These are phyloP conservation scores for Melaleuca alternifolia DNA, from an alignment of 345 rosid genomes.

Conservation along the genomic window DNA sequence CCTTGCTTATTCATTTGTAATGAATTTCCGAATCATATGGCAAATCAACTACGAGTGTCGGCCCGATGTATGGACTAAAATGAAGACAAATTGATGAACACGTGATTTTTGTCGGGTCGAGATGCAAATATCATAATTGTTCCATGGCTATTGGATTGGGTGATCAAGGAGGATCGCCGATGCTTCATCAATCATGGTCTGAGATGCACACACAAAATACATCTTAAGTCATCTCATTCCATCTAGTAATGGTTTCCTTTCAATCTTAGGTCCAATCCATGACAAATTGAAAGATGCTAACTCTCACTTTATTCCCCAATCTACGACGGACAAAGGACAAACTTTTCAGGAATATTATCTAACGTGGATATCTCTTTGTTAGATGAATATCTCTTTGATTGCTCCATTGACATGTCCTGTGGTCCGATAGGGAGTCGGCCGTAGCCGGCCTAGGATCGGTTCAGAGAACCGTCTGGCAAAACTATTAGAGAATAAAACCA, in stretches of 20 bases:
- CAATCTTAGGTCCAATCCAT: background rate
- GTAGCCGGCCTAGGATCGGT: background rate
- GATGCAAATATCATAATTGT: background rate
- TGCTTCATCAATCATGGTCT: background rate
- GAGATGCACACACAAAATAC: background rate
- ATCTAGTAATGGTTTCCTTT: background rate
- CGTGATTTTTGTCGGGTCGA: background rate
- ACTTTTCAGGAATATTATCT: background rate
- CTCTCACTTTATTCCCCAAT: background rate
- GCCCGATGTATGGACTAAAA: background rate
- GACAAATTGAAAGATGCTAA: background rate
- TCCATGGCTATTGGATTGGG: background rate
- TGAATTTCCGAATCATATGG: background rate
- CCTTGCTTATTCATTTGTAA: too few species aligned
- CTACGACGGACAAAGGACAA: background rate
- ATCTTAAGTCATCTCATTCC: background rate
- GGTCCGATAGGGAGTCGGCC: background rate
- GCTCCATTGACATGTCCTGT: background rate
- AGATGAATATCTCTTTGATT: too few species aligned
- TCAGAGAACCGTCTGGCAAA: background rate
- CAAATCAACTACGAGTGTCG: background rate
- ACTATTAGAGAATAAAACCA: background rate
- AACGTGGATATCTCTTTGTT: background rate
- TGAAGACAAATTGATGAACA: background rate
- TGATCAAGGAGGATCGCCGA: background rate